These are phyloP conservation scores for Thalassiosira livingstoniorum DNA, from an alignment of 352 stramenopile genomes.

Conservation along the genomic window DNA sequence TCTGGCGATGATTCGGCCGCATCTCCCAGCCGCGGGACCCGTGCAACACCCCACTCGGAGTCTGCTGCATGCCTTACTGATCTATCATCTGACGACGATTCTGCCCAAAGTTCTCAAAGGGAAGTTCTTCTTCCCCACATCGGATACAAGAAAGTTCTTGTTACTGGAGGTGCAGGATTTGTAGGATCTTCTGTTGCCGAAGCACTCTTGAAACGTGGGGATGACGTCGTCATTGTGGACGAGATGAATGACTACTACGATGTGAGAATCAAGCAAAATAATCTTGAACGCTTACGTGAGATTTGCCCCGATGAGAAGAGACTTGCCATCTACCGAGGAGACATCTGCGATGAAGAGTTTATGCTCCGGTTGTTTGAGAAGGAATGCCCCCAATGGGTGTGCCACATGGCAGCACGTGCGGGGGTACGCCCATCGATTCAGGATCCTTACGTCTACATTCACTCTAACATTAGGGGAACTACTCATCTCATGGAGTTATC, in stretches of 20 bases:
- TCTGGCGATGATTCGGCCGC: conserved; percentile 34
- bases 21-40: neutral
- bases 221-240: conserved; percentile 94
- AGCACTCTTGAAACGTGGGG: conserved; percentile 73
- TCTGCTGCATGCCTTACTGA: conserved; percentile 19
- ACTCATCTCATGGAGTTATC: conserved; percentile 93
- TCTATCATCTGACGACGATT: conserved; percentile 21
- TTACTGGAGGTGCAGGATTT: conserved; percentile 97
- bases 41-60: neutral
- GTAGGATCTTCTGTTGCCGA: conserved; percentile 95
- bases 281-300: conserved; percentile 88
- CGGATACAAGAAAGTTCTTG: conserved; percentile 87
- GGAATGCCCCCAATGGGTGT: conserved; percentile 89
- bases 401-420: conserved; percentile 95
- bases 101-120: neutral
- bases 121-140: conserved; percentile 64
- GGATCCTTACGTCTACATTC: conserved; percentile 97
- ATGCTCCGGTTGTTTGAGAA: conserved; percentile 90
- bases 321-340: conserved; percentile 86
- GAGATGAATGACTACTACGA: conserved; percentile 99
- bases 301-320: conserved; percentile 64
- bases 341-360: conserved; percentile 94
- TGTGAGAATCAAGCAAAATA: conserved; percentile 95
- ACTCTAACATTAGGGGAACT: conserved; percentile 95
- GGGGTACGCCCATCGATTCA: conserved; percentile 97